These are phyloP conservation scores for Solanum phureja DNA, from an alignment of 257 asterid species.

Conservation along the genomic window DNA sequence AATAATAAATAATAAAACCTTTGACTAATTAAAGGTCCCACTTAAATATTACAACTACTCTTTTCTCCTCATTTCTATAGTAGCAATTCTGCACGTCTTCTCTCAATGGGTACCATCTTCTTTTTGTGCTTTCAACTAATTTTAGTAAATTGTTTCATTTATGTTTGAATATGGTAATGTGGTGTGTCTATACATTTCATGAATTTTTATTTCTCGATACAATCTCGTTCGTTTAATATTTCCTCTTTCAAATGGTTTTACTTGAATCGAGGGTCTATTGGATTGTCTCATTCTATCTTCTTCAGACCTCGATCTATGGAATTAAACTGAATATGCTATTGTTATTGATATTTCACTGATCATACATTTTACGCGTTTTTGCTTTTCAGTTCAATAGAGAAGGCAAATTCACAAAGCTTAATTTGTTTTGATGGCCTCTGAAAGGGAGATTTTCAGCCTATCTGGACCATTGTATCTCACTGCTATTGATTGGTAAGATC, in stretches of 20 bases:
- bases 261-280: not conserved
- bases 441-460: constrained; percentile 35
- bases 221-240: not conserved
- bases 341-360: not conserved
- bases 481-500: constrained; percentile 47
- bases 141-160: not conserved
- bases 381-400: not conserved
- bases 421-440: constrained; percentile 29
- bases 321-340: not conserved
- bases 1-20: not conserved
- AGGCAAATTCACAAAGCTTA: not conserved
- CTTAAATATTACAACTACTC: not conserved
- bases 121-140: not conserved
- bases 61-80: not conserved
- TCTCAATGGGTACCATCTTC: not conserved
- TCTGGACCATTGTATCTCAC: constrained; percentile 53
- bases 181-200: not conserved
- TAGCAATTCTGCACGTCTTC: not conserved
- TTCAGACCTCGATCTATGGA: not conserved
- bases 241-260: not conserved
- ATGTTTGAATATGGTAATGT: not conserved
- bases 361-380: not conserved
- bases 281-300: too few relatives aligned
- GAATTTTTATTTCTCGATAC: not conserved
- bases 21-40: not conserved